Base-by-base conservation (phyloP, 108 stramenopile species). In the Skeletonema potamos region DNA sequence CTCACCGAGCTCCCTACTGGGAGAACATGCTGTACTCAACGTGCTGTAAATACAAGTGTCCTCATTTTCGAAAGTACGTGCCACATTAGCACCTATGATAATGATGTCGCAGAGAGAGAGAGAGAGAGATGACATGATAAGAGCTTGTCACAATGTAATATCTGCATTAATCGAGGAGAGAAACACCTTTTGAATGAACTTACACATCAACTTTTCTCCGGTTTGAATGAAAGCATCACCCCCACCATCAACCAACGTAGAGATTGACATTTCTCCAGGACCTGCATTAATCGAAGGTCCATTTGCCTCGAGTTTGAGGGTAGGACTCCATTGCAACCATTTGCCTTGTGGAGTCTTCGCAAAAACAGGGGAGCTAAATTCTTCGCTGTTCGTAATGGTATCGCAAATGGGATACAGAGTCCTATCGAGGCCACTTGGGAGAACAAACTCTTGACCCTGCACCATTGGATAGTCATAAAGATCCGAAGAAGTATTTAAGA, bases 31-130 rank as follows among this genome's bases (percentile, higher is more conserved):
- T 6, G 62, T 76, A 30, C 39, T 56, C 41, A 34, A 34, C 6
- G 68, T 76, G 22, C 62, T 64, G 32, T 75, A 64, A 44, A 81
- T 61, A 32, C 85, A 86, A 4, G 67, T 67, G n/a, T 83, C 80
- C 66, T 86, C 85, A 48, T 86, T 86, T 62, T 78, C 32, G 30
- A 84, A 71, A 12, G 51, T 74, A 12, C 83, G 64, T 36, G 58
- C 51, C 39, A 76, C 85, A 62, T 83, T 84, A 15, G 85, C 56
- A 17, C 39, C 39, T 41, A 13, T 4, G 39, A 41, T 11, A 41
- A 32, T 32, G 30, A 32, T 6, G n/a, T n/a, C n/a, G n/a, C n/a
- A n/a, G n/a, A n/a, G n/a, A n/a, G n/a, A n/a, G n/a, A n/a, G n/a
- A n/a, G n/a, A n/a, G n/a, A n/a, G n/a, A n/a, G n/a, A n/a, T n/a